A percentile compares a stretch with the other conserved stretches of the same genome.
Conservation (phyloP, 129 eudicot species). For the Flaveria trinervia region DNA sequence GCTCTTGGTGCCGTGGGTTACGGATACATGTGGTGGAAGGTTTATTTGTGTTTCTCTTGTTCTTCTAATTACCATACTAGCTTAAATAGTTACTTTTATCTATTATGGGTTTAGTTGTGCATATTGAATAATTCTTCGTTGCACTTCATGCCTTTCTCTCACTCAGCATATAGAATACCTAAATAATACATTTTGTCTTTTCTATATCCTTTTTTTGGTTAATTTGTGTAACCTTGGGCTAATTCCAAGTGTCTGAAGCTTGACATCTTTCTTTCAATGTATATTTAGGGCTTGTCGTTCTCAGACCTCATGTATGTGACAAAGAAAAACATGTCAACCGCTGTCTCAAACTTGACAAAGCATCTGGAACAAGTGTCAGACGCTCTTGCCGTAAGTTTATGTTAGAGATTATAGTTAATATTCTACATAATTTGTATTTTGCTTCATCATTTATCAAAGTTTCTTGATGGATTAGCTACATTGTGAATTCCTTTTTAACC, state of each 20-base stretch:
- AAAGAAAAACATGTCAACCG: conserved; percentile 68
- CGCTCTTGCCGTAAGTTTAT: conserved; percentile 73
- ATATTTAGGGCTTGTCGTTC: conserved; percentile 67
- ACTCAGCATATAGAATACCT: conserved; percentile 15
- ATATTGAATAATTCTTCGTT: background rate
- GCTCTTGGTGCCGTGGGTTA: conserved; percentile 79
- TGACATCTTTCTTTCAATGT: conserved; percentile 28
- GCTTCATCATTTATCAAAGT: conserved; percentile 15
- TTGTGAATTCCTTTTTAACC: background rate
- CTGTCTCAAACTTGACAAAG: conserved; percentile 81
- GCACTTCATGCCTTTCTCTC: conserved; percentile 16
- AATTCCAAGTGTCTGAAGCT: background rate
- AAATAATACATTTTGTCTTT: conserved; percentile 16
- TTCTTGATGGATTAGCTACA: background rate
- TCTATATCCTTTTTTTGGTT: background rate
- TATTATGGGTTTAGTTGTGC: conserved; percentile 1
- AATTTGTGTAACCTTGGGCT: conserved; percentile 1
- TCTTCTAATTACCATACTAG: background rate
- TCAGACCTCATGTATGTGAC: conserved; percentile 94
- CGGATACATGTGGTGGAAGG: conserved; percentile 99
- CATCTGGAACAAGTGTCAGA: conserved; percentile 84
- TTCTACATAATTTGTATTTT: background rate
- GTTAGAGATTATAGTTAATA: background rate
- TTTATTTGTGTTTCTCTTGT: conserved; percentile 23
- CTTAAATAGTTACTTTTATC: background rate